A percentile compares a stretch with the other conserved stretches of the same genome.
Evolutionary conservation across 352 stramenopile species (phyloP).

Genomic region (Pythium grandisporangium): DNA sequence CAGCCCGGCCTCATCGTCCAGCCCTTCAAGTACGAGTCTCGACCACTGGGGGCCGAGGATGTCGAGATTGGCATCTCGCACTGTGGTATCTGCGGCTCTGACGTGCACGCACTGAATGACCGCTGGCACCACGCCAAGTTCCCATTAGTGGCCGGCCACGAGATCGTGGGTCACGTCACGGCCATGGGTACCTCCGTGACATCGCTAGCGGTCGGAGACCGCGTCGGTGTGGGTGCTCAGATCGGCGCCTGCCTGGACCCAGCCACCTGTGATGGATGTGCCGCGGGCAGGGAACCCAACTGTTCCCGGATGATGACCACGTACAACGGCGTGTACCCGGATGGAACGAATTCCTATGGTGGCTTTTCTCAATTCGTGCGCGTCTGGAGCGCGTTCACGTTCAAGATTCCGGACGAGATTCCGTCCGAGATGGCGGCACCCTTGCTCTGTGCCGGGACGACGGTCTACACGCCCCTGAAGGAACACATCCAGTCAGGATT

Average conservation of each 20-base stretch:
- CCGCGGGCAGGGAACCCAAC: background rate
- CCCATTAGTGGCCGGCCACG: background rate
- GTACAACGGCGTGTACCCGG: background rate
- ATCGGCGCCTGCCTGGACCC: background rate
- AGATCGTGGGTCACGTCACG: background rate
- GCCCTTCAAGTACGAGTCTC: background rate
- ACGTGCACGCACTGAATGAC: background rate
- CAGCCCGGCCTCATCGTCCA: background rate
- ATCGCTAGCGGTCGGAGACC: background rate
- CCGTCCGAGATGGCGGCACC: background rate
- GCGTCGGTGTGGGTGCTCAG: background rate
- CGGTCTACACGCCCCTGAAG: background rate
- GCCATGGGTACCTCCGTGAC: background rate
- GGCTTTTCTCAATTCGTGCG: background rate
- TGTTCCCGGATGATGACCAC: background rate
- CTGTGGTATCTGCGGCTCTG: conserved; percentile 20
- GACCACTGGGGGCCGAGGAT: conserved; percentile 8
- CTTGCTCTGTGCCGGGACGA: background rate
- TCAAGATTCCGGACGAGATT: background rate
- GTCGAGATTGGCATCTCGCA: conserved; percentile 19
- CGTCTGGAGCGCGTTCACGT: background rate
- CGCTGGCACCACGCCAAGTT: conserved; percentile 1
- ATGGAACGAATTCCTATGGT: background rate
- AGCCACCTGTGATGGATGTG: background rate
- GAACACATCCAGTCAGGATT: background rate